These are phyloP conservation scores for Verbascum thapsus DNA, from an alignment of 257 asterid genomes.

Conservation along the genomic window DNA sequence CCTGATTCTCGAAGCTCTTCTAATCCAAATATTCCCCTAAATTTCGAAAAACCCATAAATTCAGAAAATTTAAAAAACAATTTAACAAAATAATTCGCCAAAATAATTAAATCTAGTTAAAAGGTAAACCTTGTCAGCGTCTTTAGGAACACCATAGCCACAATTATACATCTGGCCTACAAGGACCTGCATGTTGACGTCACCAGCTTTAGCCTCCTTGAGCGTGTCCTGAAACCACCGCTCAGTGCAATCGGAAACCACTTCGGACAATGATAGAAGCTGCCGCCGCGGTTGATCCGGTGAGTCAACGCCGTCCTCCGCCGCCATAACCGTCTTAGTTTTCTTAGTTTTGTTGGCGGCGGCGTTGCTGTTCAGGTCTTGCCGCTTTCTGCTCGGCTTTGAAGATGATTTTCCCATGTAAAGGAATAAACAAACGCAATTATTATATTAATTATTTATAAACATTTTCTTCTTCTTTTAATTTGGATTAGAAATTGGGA, in stretches of 20 bases:
- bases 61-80: constrained; percentile 18
- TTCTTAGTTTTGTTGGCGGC: constrained; percentile 24
- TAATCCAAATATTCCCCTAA: constrained; percentile 66
- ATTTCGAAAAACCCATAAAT: constrained; percentile 24
- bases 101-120: background rate
- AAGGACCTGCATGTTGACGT: constrained; percentile 73
- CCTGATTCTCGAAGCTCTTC: constrained; percentile 66
- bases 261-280: constrained; percentile 67
- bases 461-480: too few species aligned
- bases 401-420: constrained; percentile 39
- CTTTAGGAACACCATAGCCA: constrained; percentile 67
- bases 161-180: constrained; percentile 66
- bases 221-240: constrained; percentile 83
- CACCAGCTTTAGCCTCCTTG: constrained; percentile 77
- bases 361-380: constrained; percentile 23
- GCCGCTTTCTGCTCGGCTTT: constrained; percentile 27
- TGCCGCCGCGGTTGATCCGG: constrained; percentile 36
- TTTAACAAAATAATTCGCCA: too few species aligned
- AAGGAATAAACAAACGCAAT: too few species aligned
- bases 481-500: too few species aligned
- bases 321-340: constrained; percentile 33
- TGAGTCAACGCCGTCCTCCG: constrained; percentile 34
- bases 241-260: constrained; percentile 61
- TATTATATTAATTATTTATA: too few species aligned
- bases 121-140: constrained; percentile 57